Evolutionary conservation across 768 basidiomycete genomes (phyloP), one percentile per base, ranked within the genome.

Genomic region (Suillus discolor): DNA sequence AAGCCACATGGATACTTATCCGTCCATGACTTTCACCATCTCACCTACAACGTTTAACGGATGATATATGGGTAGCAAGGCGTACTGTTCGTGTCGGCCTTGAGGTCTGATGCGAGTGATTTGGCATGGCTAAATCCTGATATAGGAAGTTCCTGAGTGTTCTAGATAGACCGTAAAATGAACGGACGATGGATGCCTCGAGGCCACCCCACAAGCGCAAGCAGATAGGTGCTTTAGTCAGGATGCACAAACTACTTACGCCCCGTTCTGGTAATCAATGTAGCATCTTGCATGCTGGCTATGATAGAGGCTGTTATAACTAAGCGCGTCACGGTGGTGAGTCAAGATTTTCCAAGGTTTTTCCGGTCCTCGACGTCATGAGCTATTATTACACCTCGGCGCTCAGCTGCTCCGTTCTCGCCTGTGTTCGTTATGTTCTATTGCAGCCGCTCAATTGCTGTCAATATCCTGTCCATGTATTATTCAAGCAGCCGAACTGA

Each of bases 361-460:
- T 31, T 31, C 31, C 2, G 31, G 31, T 0, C 98, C 96, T 96
- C 73, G 51, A 91, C 94, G 0, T 71, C 94, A 11, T 97, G 97
- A 3, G 98, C 97, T 0, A 85, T 97, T 44, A 72, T 94, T 5
- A 96, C 97, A 3, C 97, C 0, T 11, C 36, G 11, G 36, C 36
- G 36, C 98, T 76, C 1, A 84, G 86, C 65, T 99, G 96, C 78
- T 97, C 96, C 0, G 85, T 87, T 2, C 83, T 94, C 0, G 97
- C 97, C 31, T 9, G 94, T 98, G 57, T 81, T 97, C n/a, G 95
- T 92, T 0, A 77, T 91, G 13, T 16, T 38, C n/a, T 4, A 59
- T 9, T 31, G 31, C 31, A 31, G 31, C 4, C 1, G 31, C 31
- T 31, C 31, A 31, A 31, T 15, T 41, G 39, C 16, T 12, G 16